Evolutionary conservation across 192 early-diverging fungal genomes (phyloP), one percentile per base, ranked within the genome.

Genomic region (Kappamyces sp.): DNA sequence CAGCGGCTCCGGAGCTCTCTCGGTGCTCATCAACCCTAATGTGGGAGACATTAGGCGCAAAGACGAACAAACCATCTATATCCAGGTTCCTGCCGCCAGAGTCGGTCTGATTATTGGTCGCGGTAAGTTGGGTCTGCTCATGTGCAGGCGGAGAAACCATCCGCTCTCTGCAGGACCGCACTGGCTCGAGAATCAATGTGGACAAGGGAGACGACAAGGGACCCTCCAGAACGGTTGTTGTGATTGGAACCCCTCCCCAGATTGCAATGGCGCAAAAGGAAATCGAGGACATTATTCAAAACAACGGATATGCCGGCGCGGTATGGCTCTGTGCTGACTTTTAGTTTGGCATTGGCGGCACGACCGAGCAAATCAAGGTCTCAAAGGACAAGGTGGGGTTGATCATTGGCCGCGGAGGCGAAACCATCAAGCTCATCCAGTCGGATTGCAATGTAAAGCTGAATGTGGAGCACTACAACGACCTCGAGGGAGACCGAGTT

Each of bases 101-200:
- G 90, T 94, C 5, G 92, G 92, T 0, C 71, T 94, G 39, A 84
- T 94, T 3, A 94, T 94, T 71, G 76, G 76, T 5, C 46, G 55
- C 12, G 23, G 23, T 23, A 23, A 23, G 23, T 23, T 23, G 23
- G 23, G 23, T 0, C 23, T 23, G 23, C 23, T 23, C 23, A 23
- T 23, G 23, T 23, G 38, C 40, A 74, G 78, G 86, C 41, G 88
- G 88, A 9, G 88, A 90, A 64, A 90, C 79, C 8, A 90, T 90
- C 64, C 74, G 84, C 13, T 78, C 81, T 46, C 74, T 90, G 12
- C 84, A 90, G 68, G 73, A 77, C 44, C 59, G 76, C 35, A 80
- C 81, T 50, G 84, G 85, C 2, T 85, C 86, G 1, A 74, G 80
- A n/a, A 84, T 90, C 61, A 80, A 78, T 61, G 82, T 23, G 12